Evolutionary conservation across 2,329 filamentous ascomycete genomes (phyloP).

Genomic region (Nemania diffusa): DNA sequence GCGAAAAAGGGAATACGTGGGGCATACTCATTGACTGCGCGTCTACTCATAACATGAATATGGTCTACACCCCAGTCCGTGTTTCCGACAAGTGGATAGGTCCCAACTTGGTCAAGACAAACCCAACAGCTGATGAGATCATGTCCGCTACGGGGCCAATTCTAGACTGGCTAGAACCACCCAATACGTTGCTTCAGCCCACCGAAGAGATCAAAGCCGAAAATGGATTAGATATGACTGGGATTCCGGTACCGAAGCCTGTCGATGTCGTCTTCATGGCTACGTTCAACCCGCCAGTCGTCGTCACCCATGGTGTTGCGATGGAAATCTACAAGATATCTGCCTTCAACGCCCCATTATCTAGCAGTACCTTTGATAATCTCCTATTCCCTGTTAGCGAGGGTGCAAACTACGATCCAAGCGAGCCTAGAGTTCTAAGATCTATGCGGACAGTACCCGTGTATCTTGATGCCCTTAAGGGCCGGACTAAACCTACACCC

Average conservation of each 20-base stretch:
- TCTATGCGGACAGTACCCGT: constrained; percentile 60
- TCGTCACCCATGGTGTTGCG: constrained; percentile 73
- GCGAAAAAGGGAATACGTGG: constrained; percentile 65
- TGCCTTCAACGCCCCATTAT: constrained; percentile 56
- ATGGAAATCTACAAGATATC: constrained; percentile 69
- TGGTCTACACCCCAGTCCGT: constrained; percentile 69
- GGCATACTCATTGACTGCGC: constrained; percentile 75
- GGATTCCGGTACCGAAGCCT: constrained; percentile 61
- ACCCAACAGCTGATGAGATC: constrained; percentile 57
- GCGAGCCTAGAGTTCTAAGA: constrained; percentile 66
- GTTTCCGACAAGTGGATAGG: constrained; percentile 81
- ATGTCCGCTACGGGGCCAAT: constrained; percentile 53
- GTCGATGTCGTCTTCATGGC: constrained; percentile 81
- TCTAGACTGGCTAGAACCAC: constrained; percentile 79
- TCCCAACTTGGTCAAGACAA: constrained; percentile 69
- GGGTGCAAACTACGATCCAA: constrained; percentile 63
- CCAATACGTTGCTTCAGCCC: constrained; percentile 67
- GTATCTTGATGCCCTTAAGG: constrained; percentile 46
- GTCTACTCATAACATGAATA: constrained; percentile 47
- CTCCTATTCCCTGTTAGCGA: constrained; percentile 65
- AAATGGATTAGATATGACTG: constrained; percentile 60
- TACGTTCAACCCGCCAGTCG: constrained; percentile 77
- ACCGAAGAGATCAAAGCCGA: constrained; percentile 60
- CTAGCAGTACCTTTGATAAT: constrained; percentile 65
- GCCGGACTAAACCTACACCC: constrained; percentile 44